phyloP scores from a whole-genome alignment of 805 yeast genomes.

The Metschnikowia reukaufii region DNA sequence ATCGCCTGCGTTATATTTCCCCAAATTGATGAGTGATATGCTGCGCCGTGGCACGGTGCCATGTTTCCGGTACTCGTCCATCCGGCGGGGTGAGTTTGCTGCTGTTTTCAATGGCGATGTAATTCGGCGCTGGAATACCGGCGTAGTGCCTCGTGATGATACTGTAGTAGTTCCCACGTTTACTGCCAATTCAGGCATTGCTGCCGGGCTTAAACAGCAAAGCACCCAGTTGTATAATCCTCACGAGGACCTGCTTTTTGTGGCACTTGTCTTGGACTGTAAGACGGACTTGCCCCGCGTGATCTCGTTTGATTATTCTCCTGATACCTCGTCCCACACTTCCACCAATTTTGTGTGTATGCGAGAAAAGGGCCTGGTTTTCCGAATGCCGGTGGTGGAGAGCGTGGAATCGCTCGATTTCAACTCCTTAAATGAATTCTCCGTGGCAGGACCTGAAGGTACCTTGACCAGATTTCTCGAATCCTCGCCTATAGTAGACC shows the following conservation, averaged over 20 bases:
- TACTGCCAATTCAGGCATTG: constrained; percentile 10
- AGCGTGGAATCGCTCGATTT: constrained; percentile 62
- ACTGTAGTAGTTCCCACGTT: constrained; percentile 13
- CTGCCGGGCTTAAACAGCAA: constrained; percentile 33
- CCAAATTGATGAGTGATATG: constrained; percentile 57
- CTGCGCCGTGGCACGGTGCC: constrained; percentile 60
- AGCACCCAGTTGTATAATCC: constrained; percentile 38
- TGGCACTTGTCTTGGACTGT: constrained; percentile 71
- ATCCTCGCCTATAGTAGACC: constrained; percentile 19
- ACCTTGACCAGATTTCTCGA: constrained; percentile 45
- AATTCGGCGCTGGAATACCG: constrained; percentile 79
- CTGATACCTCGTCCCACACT: constrained; percentile 47
- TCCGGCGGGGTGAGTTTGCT: constrained; percentile 69
- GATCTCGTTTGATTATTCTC: constrained; percentile 81
- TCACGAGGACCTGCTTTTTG: constrained; percentile 61
- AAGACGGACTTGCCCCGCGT: constrained; percentile 79
- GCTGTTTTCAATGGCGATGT: constrained; percentile 77
- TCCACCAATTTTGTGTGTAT: constrained; percentile 75
- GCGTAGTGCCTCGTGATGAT: constrained; percentile 44
- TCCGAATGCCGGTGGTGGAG: constrained; percentile 72
- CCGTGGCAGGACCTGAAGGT: constrained; percentile 60
- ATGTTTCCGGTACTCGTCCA: constrained; percentile 67
- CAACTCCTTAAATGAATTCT: constrained; percentile 66
- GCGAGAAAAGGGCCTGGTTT: constrained; percentile 87
- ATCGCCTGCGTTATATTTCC: constrained; percentile 59